These are phyloP conservation scores for Tubosaeta sp. DNA, from an alignment of 768 basidiomycete genomes.

Conservation along the genomic window DNA sequence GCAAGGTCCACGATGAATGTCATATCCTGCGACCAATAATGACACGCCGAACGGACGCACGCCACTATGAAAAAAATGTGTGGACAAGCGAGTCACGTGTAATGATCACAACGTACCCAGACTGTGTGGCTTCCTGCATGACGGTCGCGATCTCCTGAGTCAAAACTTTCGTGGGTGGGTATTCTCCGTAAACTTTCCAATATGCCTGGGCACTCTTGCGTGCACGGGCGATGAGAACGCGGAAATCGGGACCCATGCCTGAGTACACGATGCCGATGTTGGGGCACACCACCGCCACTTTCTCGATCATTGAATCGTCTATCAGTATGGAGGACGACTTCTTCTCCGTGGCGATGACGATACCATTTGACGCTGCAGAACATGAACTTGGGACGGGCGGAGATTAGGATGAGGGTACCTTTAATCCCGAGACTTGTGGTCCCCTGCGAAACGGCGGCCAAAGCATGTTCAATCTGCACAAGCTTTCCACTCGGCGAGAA, in stretches of 20 bases:
- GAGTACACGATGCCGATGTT: constrained; percentile 99
- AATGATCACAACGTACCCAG: constrained; percentile 61
- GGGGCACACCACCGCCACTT: constrained; percentile 94
- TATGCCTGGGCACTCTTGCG: constrained; percentile 98
- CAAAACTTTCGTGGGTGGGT: constrained; percentile 93
- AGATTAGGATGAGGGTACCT: constrained; percentile 50
- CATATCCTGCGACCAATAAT: constrained; percentile 95
- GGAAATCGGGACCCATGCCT: constrained; percentile 99
- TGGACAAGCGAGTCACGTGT: constrained; percentile 23
- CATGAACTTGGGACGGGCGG: constrained; percentile 18
- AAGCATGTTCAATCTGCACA: constrained; percentile 99
- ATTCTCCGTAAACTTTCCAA: constrained; percentile 99
- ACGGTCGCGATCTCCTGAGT: constrained; percentile 97
- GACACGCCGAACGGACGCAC: constrained; percentile 99
- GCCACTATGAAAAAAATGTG: constrained; percentile 60
- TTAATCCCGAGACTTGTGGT: constrained; percentile 98
- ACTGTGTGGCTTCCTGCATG: constrained; percentile 99
- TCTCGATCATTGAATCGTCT: constrained; percentile 97
- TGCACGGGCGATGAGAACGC: constrained; percentile 88
- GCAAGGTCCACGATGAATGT: constrained; percentile 89
- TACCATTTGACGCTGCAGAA: constrained; percentile 88
- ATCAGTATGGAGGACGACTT: constrained; percentile 97
- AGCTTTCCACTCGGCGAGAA: constrained; percentile 99
- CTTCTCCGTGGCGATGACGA: constrained; percentile 99
- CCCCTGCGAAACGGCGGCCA: constrained; percentile 92